A percentile compares a stretch with the other conserved stretches of the same genome.
Conservation (phyloP, 2,329 filamentous ascomycete genomes). For the Fonsecaea pedrosoi region DNA sequence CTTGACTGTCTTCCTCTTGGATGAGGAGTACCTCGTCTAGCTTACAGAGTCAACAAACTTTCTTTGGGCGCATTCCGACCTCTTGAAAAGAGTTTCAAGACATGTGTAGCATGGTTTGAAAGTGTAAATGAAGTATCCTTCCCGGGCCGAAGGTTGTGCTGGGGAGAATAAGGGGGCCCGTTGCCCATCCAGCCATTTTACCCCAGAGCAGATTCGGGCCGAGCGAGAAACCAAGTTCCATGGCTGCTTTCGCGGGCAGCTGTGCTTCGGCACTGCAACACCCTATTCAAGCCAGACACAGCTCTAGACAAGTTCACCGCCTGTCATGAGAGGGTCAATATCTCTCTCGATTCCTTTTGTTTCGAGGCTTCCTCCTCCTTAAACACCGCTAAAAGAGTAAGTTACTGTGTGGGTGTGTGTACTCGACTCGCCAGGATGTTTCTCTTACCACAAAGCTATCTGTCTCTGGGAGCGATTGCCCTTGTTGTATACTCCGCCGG, state of each 20-base stretch:
- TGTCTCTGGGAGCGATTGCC: neutral
- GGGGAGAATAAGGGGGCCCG: neutral
- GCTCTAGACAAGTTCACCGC: neutral
- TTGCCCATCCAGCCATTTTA: too few relatives aligned
- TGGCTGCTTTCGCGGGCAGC: neutral
- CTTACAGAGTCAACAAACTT: too few relatives aligned
- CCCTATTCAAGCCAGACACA: neutral
- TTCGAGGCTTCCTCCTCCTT: neutral
- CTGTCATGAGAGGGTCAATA: neutral
- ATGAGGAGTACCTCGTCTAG: too few relatives aligned
- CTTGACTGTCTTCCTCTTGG: too few relatives aligned
- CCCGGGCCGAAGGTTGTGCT: too few relatives aligned
- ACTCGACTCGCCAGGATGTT: neutral
- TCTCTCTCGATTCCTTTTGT: neutral
- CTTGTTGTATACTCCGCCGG: neutral
- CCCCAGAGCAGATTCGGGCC: too few relatives aligned
- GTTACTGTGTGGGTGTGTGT: neutral
- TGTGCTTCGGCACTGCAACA: neutral
- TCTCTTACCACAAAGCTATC: neutral
- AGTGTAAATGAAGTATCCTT: too few relatives aligned
- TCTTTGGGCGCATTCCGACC: too few relatives aligned
- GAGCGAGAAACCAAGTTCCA: neutral
- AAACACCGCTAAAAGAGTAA: neutral
- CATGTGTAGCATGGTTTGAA: too few relatives aligned
- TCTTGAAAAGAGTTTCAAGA: too few relatives aligned